Conservation (phyloP, 2,329 filamentous ascomycete species). For the Pseudonectria foliicola region DNA sequence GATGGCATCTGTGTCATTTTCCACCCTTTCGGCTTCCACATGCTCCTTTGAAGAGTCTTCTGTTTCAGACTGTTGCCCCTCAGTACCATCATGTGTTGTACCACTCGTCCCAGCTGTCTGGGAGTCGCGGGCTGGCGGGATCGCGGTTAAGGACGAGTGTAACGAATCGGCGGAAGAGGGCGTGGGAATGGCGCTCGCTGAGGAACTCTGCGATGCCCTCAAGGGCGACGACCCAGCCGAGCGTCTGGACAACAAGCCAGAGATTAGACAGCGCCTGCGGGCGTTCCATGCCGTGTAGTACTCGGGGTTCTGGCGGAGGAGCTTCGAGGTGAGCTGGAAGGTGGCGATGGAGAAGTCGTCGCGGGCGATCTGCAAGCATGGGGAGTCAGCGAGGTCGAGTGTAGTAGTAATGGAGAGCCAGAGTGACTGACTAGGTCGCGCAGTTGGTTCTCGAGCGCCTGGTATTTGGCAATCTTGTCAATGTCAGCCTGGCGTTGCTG, state of each 20-base stretch:
- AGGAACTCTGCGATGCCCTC: conserved; percentile 49
- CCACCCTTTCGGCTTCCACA: background rate
- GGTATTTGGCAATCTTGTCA: conserved; percentile 70
- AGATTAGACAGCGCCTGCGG: conserved; percentile 64
- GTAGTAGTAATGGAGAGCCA: conserved; percentile 1
- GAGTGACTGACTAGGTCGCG: conserved; percentile 50
- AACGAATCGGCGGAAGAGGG: conserved; percentile 56
- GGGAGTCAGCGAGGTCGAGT: conserved; percentile 9
- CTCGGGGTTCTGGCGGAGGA: conserved; percentile 73
- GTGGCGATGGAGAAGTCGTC: conserved; percentile 46
- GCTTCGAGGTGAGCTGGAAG: conserved; percentile 62
- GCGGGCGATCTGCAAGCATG: conserved; percentile 27
- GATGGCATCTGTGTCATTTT: conserved; percentile 45
- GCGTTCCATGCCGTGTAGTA: conserved; percentile 91
- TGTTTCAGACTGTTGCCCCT: conserved; percentile 1
- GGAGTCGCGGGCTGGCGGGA: conserved; percentile 37
- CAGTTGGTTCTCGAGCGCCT: conserved; percentile 60
- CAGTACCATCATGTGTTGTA: conserved; percentile 37
- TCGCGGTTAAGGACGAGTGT: conserved; percentile 46
- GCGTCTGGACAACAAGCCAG: conserved; percentile 48
- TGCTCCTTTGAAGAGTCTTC: conserved; percentile 12
- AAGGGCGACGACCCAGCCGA: conserved; percentile 45
- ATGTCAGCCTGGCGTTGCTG: conserved; percentile 65
- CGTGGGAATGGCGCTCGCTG: conserved; percentile 48
- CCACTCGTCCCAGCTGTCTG: conserved; percentile 47